Evolutionary conservation across 2,329 filamentous ascomycete genomes (phyloP), one percentile per base, ranked within the genome.

Genomic region (Tolypocladium tropicale): DNA sequence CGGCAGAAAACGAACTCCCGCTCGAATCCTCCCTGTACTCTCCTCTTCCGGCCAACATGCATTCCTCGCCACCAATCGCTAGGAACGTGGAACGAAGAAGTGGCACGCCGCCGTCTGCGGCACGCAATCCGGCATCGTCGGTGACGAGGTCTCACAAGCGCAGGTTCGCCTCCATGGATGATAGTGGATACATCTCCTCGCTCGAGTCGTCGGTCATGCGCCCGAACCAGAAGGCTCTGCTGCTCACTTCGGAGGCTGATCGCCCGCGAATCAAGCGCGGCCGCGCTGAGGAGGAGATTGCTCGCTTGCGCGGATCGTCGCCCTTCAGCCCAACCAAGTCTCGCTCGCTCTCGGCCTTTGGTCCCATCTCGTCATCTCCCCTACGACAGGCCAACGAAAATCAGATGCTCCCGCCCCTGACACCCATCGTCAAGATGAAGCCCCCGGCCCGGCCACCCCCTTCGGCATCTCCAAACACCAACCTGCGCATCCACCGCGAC

Each of bases 121-220:
- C 80, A 41, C 79, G 81, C 56, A 78, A 83, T 51, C 75, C 79
- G 39, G 74, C 79, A 41, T 85, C 85, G 23, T 88, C 88, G n/a
- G 79, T 79, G 48, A 74, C 77, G 53, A 84, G 83, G 53, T 82
- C 84, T 41, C 85, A 86, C 62, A 90, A 89, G 73, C 86, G 88
- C 62, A 93, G 90, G 70, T 83, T 88, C 64, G 82, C 82, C 33
- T 86, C 88, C 14, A 86, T 95, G 76, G 90, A 82, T 65, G 94
- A 99, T 71, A 97, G 93, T 68, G 94, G 94, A 43, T 99, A 97
- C 72, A 96, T 95, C 68, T 97, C 94, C 1, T 96, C 92, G 0
- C 80, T 97, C 21, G 92, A 96, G 64, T 97, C 94, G 3, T 97
- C 94, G 0, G 90, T 81, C 16, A 81, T 90, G 68, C 83, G 93